These are phyloP conservation scores for Saccharomycopsis selenospora DNA, from an alignment of 805 yeast species.

Conservation along the genomic window DNA sequence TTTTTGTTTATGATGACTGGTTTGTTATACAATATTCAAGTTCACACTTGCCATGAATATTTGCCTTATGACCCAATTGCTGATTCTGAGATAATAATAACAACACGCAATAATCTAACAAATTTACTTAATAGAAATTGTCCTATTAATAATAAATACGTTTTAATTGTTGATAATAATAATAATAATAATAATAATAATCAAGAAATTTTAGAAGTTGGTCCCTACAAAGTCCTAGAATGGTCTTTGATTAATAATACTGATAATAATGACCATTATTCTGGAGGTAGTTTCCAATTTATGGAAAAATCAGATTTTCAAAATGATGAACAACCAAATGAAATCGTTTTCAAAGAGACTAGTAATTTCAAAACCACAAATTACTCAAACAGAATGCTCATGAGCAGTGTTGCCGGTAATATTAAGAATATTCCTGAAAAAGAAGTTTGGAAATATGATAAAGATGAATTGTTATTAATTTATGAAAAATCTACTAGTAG, in stretches of 20 bases:
- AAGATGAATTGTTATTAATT: constrained; percentile 10
- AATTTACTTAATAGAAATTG: background rate
- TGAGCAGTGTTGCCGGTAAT: constrained; percentile 16
- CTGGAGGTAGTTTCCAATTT: background rate
- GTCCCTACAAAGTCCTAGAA: background rate
- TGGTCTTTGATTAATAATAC: background rate
- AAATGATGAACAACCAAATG: background rate
- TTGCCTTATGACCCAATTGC: constrained; percentile 2
- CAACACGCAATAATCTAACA: background rate
- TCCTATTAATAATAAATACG: background rate
- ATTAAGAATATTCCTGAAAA: constrained; percentile 13
- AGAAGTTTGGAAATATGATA: constrained; percentile 11
- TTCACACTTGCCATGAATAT: constrained; percentile 16
- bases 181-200: background rate
- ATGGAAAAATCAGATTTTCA: constrained; percentile 14
- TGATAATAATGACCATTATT: background rate
- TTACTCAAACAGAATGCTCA: constrained; percentile 17
- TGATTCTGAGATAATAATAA: background rate
- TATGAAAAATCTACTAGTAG: constrained; percentile 11
- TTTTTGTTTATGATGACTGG: constrained; percentile 17
- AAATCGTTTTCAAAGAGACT: constrained; percentile 12
- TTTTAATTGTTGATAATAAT: constrained; percentile 10
- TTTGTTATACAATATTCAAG: constrained; percentile 13
- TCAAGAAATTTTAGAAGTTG: background rate
- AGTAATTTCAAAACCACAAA: constrained; percentile 17